Conservation (phyloP, 257 asterid genomes). For the Thymus quinquecostatus region DNA sequence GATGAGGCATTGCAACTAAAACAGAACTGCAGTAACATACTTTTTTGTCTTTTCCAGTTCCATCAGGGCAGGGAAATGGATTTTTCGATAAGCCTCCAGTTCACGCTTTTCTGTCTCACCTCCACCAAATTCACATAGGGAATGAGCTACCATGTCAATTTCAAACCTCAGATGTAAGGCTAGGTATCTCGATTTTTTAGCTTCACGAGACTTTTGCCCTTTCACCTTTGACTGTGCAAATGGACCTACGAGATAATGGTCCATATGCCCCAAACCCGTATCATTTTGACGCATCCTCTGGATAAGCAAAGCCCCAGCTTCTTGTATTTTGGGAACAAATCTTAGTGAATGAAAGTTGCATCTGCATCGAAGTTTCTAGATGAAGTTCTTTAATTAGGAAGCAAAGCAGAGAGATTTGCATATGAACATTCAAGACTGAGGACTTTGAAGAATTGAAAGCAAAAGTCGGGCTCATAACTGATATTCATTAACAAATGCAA, state of each 20-base stretch:
- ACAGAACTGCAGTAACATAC: slow-evolving; percentile 44
- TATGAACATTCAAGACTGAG: slow-evolving; percentile 18
- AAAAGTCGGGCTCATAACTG: slow-evolving; percentile 22
- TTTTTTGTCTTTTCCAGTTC: slow-evolving; percentile 60
- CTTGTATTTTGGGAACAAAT: slow-evolving; percentile 89
- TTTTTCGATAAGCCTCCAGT: slow-evolving; percentile 71
- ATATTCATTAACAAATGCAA: slow-evolving; percentile 23
- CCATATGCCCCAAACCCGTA: slow-evolving; percentile 75
- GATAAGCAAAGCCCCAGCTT: slow-evolving; percentile 84
- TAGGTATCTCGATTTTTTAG: slow-evolving; percentile 67
- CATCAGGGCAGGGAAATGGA: slow-evolving; percentile 86
- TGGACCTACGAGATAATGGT: slow-evolving; percentile 84
- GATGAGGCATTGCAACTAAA: slow-evolving; percentile 11
- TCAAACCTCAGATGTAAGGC: slow-evolving; percentile 98
- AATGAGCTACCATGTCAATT: slow-evolving; percentile 99
- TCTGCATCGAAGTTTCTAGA: slow-evolving; percentile 99
- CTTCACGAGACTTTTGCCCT: slow-evolving; percentile 51
- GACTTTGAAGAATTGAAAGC: slow-evolving; percentile 20
- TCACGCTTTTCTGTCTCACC: slow-evolving; percentile 78
- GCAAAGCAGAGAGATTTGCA: slow-evolving; percentile 40
- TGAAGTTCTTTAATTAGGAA: slow-evolving; percentile 82
- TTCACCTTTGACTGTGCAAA: slow-evolving; percentile 54
- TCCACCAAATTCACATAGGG: slow-evolving; percentile 91
- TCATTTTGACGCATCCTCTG: slow-evolving; percentile 88
- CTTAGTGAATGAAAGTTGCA: slow-evolving; percentile 94